These are phyloP conservation scores for Macrophomina tecta DNA, from an alignment of 2,329 filamentous ascomycete species.

Conservation along the genomic window DNA sequence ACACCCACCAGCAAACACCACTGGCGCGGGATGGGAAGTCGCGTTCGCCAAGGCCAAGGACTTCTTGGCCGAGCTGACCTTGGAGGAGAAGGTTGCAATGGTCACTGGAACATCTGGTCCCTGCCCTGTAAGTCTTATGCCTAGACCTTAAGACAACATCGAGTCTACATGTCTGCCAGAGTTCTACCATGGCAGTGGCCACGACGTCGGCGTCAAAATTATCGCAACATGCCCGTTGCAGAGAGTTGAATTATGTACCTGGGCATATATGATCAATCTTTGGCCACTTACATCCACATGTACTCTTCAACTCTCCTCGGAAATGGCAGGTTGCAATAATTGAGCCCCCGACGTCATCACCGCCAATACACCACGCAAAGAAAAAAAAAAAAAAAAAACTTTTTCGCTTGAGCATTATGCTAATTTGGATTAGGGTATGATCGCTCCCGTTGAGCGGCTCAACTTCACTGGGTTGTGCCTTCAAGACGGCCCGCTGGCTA, in stretches of 20 bases:
- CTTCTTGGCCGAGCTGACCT: conserved; percentile 44
- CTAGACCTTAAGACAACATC: not conserved
- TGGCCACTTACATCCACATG: too few species aligned
- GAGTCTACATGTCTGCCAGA: not conserved
- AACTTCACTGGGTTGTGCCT: conserved; percentile 50
- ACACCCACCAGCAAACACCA: conserved; percentile 26
- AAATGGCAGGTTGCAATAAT: too few species aligned
- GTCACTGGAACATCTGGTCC: conserved; percentile 36
- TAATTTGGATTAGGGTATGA: conserved; percentile 38
- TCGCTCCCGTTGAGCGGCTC: conserved; percentile 45
- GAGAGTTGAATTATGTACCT: too few species aligned
- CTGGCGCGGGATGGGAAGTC: conserved; percentile 40
- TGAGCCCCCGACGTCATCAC: too few species aligned
- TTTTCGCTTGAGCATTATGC: conserved; percentile 17
- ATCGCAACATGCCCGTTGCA: too few species aligned
- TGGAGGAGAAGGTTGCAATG: conserved; percentile 47
- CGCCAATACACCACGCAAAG: too few species aligned
- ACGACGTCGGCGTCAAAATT: too few species aligned
- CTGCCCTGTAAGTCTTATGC: conserved; percentile 18
- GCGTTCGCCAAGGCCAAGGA: conserved; percentile 43
- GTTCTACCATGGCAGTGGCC: conserved; percentile 10
- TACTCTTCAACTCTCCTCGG: too few species aligned
- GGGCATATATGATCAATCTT: too few species aligned
- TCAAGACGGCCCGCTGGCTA: conserved; percentile 44
- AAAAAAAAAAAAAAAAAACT: too few species aligned